These are phyloP conservation scores for Cunninghamia lanceolata DNA, from an alignment of 75 land plant species.

Conservation along the genomic window DNA sequence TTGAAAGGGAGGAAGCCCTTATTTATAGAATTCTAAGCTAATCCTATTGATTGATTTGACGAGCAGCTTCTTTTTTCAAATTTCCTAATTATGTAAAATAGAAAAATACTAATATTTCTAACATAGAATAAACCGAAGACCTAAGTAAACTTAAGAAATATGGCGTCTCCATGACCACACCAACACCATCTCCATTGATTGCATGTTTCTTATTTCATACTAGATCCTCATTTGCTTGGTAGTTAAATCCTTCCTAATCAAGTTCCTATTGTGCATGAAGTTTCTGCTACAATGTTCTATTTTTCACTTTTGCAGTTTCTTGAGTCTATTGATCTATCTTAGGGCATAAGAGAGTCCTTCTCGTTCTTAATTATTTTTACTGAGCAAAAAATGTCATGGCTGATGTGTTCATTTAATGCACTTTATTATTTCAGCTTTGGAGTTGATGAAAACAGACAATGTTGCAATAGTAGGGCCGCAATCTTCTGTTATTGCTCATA, in stretches of 20 bases:
- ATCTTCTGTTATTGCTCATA: conserved; percentile 21
- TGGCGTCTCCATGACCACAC: no score
- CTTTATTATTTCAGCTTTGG: conserved; percentile 22
- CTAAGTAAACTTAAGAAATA: no score
- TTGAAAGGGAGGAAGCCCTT: no score
- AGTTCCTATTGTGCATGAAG: background rate
- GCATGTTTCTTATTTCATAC: background rate
- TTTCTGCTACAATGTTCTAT: background rate
- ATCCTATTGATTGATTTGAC: no score
- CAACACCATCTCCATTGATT: background rate
- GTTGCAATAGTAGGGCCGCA: conserved; percentile 31
- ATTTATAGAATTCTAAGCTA: no score
- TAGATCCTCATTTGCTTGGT: background rate
- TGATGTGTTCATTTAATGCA: background rate
- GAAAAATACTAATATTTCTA: no score
- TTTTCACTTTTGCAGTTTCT: background rate
- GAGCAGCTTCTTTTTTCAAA: no score
- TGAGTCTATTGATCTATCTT: background rate
- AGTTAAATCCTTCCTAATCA: background rate
- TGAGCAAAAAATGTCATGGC: background rate
- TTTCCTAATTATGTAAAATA: no score
- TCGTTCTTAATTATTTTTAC: background rate
- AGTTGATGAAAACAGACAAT: conserved; percentile 16
- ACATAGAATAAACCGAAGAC: no score
- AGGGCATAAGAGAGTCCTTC: background rate